Base-by-base conservation (phyloP, 2,329 filamentous ascomycete species). In the Cladophialophora chaetospira region DNA sequence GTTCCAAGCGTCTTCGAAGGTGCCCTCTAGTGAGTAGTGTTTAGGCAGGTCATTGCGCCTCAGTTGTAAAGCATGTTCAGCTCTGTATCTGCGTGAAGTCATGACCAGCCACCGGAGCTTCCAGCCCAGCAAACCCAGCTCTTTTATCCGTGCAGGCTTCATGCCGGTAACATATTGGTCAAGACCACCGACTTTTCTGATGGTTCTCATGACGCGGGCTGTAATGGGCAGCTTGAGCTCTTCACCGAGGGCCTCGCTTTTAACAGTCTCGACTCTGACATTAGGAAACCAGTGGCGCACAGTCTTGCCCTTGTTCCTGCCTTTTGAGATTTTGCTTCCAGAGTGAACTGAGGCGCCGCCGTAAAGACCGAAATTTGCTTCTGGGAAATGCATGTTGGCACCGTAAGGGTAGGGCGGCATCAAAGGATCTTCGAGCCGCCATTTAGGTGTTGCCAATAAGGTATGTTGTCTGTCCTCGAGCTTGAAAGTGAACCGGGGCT, bases 51-150 rank as follows among this genome's bases (percentile, higher is more conserved):
- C 89, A 47, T 94, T 71, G 17, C 76, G 76, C 56, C 78, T 75
- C 59, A 91, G 79, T 76, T 96, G 80, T 47, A 75, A 71, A 38
- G 81, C 80, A 69, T 91, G 89, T 63, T 82, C 78, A 64, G 82
- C 80, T 71, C 86, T 84, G 48, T 95, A 82, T 17, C 76, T 75
- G 1, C 79, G 76, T 3, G 86, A 91, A 76, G 93, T 89, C 87
- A 97, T 91, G 60, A 99, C 79, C 61, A 89, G 83, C 89, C 91
- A 97, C 63, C 94, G 80, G 68, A 99, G 76, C 66, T 87, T 84
- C 94, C 94, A 99, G 5, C 94, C 94, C 63, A 88, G 88, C 50
- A 93, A 85, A 4, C 94, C 94, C 55, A 99, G 79, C 73, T 96
- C 90, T 77, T 87, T 89, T 69, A 97, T 81, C 62, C 94, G 83